Conservation (phyloP, 768 basidiomycete species). For the Pisolithus tinctorius region DNA sequence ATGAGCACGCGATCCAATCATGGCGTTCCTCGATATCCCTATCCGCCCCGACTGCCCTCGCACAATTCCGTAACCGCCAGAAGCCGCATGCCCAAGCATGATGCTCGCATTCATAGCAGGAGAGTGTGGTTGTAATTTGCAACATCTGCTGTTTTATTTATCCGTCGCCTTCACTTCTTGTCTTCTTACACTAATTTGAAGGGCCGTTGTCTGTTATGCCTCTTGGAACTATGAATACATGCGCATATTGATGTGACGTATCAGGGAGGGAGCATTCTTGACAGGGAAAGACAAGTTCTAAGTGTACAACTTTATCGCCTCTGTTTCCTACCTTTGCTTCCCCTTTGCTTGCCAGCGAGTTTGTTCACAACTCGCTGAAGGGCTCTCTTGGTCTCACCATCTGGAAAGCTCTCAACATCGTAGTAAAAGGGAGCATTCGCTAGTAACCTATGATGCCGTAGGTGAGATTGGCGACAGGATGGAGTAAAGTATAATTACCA, state of each 20-base stretch:
- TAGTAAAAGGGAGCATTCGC: conserved; percentile 64
- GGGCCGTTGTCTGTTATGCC: no score
- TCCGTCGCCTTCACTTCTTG: no score
- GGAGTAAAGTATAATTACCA: conserved; percentile 47
- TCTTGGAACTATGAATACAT: no score
- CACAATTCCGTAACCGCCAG: conserved; percentile 3
- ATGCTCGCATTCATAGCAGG: conserved; percentile 13
- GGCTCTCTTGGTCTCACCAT: conserved; percentile 66
- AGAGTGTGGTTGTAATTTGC: not conserved
- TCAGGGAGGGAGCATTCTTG: no score
- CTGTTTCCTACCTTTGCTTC: conserved; percentile 15
- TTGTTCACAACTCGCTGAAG: conserved; percentile 52
- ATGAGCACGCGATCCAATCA: conserved; percentile 5
- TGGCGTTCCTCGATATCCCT: conserved; percentile 2
- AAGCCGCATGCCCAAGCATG: conserved; percentile 4
- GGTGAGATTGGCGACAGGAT: conserved; percentile 1
- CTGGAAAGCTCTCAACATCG: conserved; percentile 55
- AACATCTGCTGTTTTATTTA: no score
- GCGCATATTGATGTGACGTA: no score
- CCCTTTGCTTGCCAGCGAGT: conserved; percentile 35
- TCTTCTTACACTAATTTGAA: no score
- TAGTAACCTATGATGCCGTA: conserved; percentile 42
- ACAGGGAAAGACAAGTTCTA: no score
- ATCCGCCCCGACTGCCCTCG: conserved; percentile 1
- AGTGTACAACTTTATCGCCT: not conserved